phyloP scores from a whole-genome alignment of 148 eudicot genomes.

The Chenopodium album region DNA sequence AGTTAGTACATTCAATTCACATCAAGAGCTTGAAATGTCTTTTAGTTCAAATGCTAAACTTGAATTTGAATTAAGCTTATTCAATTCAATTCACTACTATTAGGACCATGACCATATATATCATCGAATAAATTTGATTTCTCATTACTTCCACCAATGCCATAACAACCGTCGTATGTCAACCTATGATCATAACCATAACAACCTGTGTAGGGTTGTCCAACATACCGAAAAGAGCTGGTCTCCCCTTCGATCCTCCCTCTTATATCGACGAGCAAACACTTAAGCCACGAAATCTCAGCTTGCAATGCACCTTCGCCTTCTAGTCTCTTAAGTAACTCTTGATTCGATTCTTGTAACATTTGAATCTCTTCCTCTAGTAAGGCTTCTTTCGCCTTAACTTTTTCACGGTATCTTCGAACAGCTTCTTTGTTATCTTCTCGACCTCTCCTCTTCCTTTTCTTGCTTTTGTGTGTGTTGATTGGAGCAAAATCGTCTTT shows the following conservation, averaged over 20 bases:
- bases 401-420: conserved; percentile 81
- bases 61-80: no score
- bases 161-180: no score
- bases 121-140: no score
- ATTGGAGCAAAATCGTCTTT: conserved; percentile 68
- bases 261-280: conserved; percentile 82
- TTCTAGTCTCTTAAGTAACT: conserved; percentile 67
- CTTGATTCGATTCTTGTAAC: conserved; percentile 70
- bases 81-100: no score
- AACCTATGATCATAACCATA: no score
- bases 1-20: no score
- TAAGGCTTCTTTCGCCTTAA: conserved; percentile 73
- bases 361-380: conserved; percentile 74
- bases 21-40: no score
- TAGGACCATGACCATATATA: no score
- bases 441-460: conserved; percentile 46
- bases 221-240: conserved; percentile 66
- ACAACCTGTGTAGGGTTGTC: no score
- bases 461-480: conserved; percentile 31
- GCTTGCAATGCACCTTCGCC: conserved; percentile 65
- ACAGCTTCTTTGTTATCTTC: conserved; percentile 79
- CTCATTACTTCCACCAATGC: no score
- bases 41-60: no score
- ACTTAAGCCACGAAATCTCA: conserved; percentile 77
- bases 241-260: conserved; percentile 89